Evolutionary conservation across 2,329 filamentous ascomycete species (phyloP).

Genomic region (Penicillium decumbens): DNA sequence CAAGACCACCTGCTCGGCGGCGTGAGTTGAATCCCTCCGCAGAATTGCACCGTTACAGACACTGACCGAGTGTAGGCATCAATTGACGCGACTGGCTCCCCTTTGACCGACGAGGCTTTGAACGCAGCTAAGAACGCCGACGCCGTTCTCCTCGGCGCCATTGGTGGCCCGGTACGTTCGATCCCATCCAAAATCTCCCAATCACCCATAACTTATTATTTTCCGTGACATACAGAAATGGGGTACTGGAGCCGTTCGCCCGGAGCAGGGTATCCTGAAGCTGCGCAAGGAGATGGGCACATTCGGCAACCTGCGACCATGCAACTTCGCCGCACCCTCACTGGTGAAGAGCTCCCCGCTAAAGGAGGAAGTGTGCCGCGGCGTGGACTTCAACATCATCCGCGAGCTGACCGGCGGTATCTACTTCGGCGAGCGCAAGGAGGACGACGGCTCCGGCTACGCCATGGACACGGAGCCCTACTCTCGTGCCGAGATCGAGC

Average conservation of each 20-base stretch:
- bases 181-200: background rate
- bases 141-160: conserved; percentile 86
- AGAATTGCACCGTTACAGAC: background rate
- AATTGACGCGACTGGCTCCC: conserved; percentile 73
- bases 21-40: conserved; percentile 54
- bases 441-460: conserved; percentile 66
- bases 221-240: conserved; percentile 59
- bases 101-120: conserved; percentile 79
- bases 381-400: conserved; percentile 87
- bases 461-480: conserved; percentile 87
- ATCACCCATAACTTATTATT: background rate
- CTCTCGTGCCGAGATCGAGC: conserved; percentile 77
- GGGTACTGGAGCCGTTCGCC: conserved; percentile 81
- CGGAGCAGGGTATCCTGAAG: conserved; percentile 84
- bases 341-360: conserved; percentile 82
- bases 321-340: conserved; percentile 86
- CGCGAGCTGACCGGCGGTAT: conserved; percentile 89
- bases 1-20: conserved; percentile 87
- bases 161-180: conserved; percentile 71
- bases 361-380: conserved; percentile 77
- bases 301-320: conserved; percentile 92
- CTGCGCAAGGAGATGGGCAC: conserved; percentile 91
- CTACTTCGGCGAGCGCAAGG: conserved; percentile 88
- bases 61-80: conserved; percentile 59
- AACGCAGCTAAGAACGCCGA: conserved; percentile 77